phyloP scores from a whole-genome alignment of 306 rosid genomes.

The Dryas octopetala region DNA sequence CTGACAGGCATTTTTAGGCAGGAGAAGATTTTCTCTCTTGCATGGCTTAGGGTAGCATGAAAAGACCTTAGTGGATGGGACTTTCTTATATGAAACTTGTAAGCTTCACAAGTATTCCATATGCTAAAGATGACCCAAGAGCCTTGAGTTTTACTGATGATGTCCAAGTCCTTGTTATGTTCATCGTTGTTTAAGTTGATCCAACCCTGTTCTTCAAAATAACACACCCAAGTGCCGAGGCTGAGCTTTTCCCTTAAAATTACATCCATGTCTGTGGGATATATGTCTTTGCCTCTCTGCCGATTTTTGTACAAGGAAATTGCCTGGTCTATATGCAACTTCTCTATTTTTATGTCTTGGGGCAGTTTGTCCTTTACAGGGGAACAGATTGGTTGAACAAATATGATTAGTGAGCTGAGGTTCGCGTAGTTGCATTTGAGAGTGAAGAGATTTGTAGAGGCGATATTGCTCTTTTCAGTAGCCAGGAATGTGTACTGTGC shows the following conservation, averaged over 20 bases:
- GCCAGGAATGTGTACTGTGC: constrained; percentile 61
- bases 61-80: constrained; percentile 50
- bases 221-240: constrained; percentile 73
- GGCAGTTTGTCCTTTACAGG: constrained; percentile 39
- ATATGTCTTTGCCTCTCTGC: constrained; percentile 49
- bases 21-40: constrained; percentile 54
- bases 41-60: constrained; percentile 43
- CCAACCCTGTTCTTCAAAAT: constrained; percentile 53
- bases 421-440: constrained; percentile 55
- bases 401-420: constrained; percentile 60
- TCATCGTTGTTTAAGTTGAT: constrained; percentile 30
- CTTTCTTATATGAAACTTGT: constrained; percentile 52
- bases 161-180: constrained; percentile 23
- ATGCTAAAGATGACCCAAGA: constrained; percentile 73
- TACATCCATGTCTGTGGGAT: constrained; percentile 56
- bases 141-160: constrained; percentile 31
- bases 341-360: constrained; percentile 49
- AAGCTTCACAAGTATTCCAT: constrained; percentile 62
- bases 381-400: constrained; percentile 43
- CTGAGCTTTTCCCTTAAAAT: constrained; percentile 65
- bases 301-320: constrained; percentile 47
- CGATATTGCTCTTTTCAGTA: constrained; percentile 55
- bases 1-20: constrained; percentile 48
- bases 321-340: constrained; percentile 49
- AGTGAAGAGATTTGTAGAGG: constrained; percentile 61